Evolutionary conservation across 441 rosid species (phyloP), one percentile per base, ranked within the genome.

Genomic region (Pelargonium myrrhifolium): DNA sequence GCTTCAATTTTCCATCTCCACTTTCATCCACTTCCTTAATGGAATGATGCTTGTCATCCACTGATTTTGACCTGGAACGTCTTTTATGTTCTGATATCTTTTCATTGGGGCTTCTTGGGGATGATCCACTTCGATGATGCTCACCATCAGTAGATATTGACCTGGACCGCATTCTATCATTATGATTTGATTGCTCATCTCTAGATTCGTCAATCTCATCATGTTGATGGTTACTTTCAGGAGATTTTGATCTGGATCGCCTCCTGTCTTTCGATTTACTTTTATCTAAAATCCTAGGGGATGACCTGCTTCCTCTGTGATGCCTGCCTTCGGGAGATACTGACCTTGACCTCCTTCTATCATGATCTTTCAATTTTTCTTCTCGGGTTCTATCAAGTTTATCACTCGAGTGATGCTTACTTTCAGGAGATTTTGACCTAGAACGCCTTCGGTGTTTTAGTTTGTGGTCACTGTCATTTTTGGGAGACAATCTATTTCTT

Each of bases 341-440:
- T 58, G 93, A 89, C 74, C 88, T 80, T 12, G 93, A 85, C 66
- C 79, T 68, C 70, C 75, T 81, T 72, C 90, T 78, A 10, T 80
- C 87, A 21, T 65, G 80, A 72, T 63, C 84, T 74, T 82, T 77
- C 37, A 70, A 28, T 67, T 77, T 84, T 75, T 77, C 84, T 80
- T 75, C 83, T 72, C 14, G 72, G 37, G 75, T 67, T 65, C 79
- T 77, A 73, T 69, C 78, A 53, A 47, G 78, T 75, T 69, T 84
- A 21, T 82, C 85, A 71, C 74, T 72, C 24, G 80, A 71, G 53
- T 74, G 80, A 43, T 18, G 67, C 10, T 62, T 43, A 53, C 70
- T 37, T 76, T 83, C 96, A 69, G 77, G 71, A 68, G 96, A 89
- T 68, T 76, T 85, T 63, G 92, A 91, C 75, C 87, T 78, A 17